Evolutionary conservation across 208 protist genomes (phyloP), one percentile per base, ranked within the genome.

Genomic region (Acanthamoeba triangularis): DNA sequence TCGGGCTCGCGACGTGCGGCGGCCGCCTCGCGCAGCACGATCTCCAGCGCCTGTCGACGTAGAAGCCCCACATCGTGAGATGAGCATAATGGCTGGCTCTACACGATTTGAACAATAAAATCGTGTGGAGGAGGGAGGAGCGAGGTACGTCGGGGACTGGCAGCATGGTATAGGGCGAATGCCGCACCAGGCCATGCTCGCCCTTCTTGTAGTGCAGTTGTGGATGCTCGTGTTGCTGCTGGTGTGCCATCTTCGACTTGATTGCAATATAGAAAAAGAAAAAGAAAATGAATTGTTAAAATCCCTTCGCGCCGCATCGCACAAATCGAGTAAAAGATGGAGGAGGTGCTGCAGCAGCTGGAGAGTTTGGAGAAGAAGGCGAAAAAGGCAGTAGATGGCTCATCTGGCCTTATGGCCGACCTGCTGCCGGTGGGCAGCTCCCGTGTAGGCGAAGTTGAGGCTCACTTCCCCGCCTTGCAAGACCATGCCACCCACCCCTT

Each of bases 101-200:
- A 10, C 56, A 1, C 56, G 14, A 18, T 5, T 35, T 37, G 7
- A 65, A 18, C 3, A 30, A 11, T 41, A 18, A 1, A 20, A 56
- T 88, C 47, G 23, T 88, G 14, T 25, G 16, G 10, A 13, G 41
- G 35, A 3, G 23, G 23, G 84, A 25, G 35, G 35, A 37, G 67
- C 20, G 10, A 8, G 3, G 33, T 91, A 91, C 84, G 18, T 94
- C 65, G 13, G 30, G 35, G 7, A 94, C 52, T 1, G 90, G 72
- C 3, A 94, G 7, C 90, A 94, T 94, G 67, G 90, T 6, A 56
- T 94, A 94, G 44, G 90, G 90, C 41, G 90, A 94, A 5, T 94
- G 63, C 33, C 69, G 30, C 33, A 76, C 59, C 30, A 52, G 33
- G 5, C 78, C 47, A 14, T 52, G 44, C 44, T 61, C 78, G 52